A percentile compares a stretch with the other conserved stretches of the same genome.
Conservation (phyloP, 1,284 basidiomycete species). For the Rhodotorula sp. region DNA sequence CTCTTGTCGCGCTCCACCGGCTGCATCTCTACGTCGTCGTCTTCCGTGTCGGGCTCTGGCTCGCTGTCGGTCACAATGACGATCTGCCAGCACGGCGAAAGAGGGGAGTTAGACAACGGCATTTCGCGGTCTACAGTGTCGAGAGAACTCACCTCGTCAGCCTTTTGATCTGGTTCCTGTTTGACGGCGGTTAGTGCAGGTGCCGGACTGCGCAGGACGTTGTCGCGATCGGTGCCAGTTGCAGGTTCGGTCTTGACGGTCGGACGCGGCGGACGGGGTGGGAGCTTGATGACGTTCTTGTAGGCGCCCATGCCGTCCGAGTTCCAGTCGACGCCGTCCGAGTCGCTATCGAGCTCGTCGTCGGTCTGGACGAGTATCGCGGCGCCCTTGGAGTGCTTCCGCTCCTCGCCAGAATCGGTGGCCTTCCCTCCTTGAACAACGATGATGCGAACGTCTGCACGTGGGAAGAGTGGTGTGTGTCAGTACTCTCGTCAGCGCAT, state of each 20-base stretch:
- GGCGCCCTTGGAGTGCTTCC: too few species aligned
- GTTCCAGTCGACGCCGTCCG: constrained; percentile 13
- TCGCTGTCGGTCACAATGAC: constrained; percentile 3
- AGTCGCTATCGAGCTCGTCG: not conserved
- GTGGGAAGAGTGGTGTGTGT: not conserved
- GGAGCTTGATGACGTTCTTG: not conserved
- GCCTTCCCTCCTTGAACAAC: constrained; percentile 1
- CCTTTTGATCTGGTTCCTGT: not conserved
- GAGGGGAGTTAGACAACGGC: not conserved
- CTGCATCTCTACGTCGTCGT: not conserved
- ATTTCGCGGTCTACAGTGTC: too few species aligned
- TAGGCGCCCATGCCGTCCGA: constrained; percentile 16
- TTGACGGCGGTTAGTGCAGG: not conserved
- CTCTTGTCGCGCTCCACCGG: not conserved
- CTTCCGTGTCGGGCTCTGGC: constrained; percentile 3
- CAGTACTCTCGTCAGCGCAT: not conserved
- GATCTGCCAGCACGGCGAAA: too few species aligned
- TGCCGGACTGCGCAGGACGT: not conserved
- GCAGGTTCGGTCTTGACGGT: not conserved
- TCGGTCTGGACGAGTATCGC: not conserved
- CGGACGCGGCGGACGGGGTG: not conserved
- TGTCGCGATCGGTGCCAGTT: not conserved
- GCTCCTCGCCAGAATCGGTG: not conserved
- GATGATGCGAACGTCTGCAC: constrained; percentile 22
- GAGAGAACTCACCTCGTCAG: not conserved